phyloP scores from a whole-genome alignment of 768 basidiomycete genomes.

The Tephrocybe rancida region DNA sequence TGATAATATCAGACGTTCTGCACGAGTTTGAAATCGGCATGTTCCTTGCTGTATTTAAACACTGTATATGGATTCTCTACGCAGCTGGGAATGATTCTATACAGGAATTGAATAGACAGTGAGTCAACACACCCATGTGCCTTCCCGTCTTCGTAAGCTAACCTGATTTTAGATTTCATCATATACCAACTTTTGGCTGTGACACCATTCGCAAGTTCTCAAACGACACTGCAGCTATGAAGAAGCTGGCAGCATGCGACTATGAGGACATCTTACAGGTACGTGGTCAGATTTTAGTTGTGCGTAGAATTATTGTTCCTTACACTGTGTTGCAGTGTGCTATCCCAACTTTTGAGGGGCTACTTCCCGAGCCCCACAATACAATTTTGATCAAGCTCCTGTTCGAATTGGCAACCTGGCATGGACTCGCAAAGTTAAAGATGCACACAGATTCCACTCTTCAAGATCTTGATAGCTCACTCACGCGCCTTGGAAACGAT shows the following conservation, averaged over 20 bases:
- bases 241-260: conserved; percentile 25
- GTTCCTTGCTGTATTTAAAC: conserved; percentile 22
- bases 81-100: conserved; percentile 12
- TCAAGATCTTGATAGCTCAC: conserved; percentile 3
- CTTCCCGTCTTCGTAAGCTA: not conserved
- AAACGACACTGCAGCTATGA: conserved; percentile 23
- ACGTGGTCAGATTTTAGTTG: not conserved
- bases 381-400: conserved; percentile 16
- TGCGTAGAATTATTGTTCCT: not conserved
- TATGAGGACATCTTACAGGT: conserved; percentile 35
- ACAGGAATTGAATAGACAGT: conserved; percentile 17
- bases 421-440: conserved; percentile 25
- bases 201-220: conserved; percentile 24
- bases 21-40: conserved; percentile 30
- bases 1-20: conserved; percentile 22
- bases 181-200: conserved; percentile 15
- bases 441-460: conserved; percentile 20
- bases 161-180: not conserved
- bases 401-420: conserved; percentile 25
- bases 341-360: conserved; percentile 14
- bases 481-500: conserved; percentile 10
- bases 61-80: conserved; percentile 23
- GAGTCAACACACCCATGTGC: not conserved
- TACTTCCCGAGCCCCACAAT: conserved; percentile 19
- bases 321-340: conserved; percentile 4